phyloP scores from a whole-genome alignment of 768 basidiomycete species.

The Lactarius quietus region DNA sequence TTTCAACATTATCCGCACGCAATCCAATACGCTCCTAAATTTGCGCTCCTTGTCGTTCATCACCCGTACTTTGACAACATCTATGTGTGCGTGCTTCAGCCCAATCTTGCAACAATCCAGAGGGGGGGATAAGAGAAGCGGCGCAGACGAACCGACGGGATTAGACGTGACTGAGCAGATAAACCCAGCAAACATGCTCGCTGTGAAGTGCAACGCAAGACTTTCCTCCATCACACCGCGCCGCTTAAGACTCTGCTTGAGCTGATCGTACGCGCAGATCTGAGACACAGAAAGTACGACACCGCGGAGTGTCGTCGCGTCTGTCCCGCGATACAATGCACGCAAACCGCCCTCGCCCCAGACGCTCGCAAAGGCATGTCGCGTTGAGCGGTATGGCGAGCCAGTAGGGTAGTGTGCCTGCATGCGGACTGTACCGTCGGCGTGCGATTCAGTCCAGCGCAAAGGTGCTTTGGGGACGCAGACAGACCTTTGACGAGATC shows the following conservation, averaged over 20 bases:
- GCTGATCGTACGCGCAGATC: slow-evolving; percentile 38
- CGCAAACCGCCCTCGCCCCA: slow-evolving; percentile 33
- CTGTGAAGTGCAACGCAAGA: slow-evolving; percentile 33
- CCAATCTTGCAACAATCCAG: neutral
- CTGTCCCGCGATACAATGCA: slow-evolving; percentile 35
- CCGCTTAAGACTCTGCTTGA: slow-evolving; percentile 35
- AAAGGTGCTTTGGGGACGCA: neutral
- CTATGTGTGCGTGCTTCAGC: slow-evolving; percentile 16
- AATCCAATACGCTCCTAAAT: slow-evolving; percentile 32
- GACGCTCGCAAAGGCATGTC: slow-evolving; percentile 34
- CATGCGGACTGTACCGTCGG: slow-evolving; percentile 33
- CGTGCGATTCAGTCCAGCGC: neutral
- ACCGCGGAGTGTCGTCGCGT: slow-evolving; percentile 36
- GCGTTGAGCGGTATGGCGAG: slow-evolving; percentile 33
- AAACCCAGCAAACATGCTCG: slow-evolving; percentile 37
- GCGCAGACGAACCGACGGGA: slow-evolving; percentile 32
- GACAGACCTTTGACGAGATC: slow-evolving; percentile 38
- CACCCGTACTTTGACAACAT: slow-evolving; percentile 38
- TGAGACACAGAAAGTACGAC: slow-evolving; percentile 36
- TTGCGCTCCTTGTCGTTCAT: slow-evolving; percentile 38
- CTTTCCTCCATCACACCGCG: slow-evolving; percentile 35
- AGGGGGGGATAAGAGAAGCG: neutral
- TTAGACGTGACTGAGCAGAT: slow-evolving; percentile 38
- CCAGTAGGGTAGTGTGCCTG: slow-evolving; percentile 37
- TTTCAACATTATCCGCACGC: slow-evolving; percentile 31